Base-by-base conservation (phyloP, 176 grass and related monocot genomes). In the Oryza longistaminata region DNA sequence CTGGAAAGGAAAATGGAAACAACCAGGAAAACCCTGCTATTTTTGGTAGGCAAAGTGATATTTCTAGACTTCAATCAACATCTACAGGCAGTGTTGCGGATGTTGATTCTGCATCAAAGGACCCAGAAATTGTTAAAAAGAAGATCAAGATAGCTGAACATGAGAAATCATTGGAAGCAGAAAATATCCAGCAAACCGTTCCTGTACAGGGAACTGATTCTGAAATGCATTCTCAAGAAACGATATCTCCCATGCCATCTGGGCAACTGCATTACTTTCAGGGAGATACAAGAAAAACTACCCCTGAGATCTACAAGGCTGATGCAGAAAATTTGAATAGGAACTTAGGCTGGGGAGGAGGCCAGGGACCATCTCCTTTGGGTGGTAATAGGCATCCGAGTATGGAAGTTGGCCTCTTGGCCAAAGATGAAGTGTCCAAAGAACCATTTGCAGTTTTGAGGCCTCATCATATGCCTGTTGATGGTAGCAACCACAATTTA, bases 1-100 rank as follows among this genome's bases (percentile, higher is more conserved):
- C 90, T 78, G 82, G 65, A 74, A 99, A 88, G 62, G 96, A 96
- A 81, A 87, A 80, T 73, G 91, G 76, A 82, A 97, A 71, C 72
- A 90, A 72, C 82, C 90, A 84, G 68, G 92, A 94, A 15, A 92
- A 85, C 27, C 91, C 95, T 73, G 75, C 39, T 73, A 88, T 86
- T 71, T 94, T 89, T 83, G 71, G 81, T 71, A 88, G 90, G 76
- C 86, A 74, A 73, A 92, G 70, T 80, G 85, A 92, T 90, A 85
- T 88, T 14, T 80, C 79, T 40, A 92, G 81, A 87, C 58, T 83
- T 43, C 79, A 83, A 71, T 84, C 88, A 45, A 83, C 95, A 86
- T 94, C 95, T 80, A 76, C 90, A 65, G 93, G 93, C 69, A 99
- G 86, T 85, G 86, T 90, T 73, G 87, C 89, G 67, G 96, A 99